A percentile compares a stretch with the other conserved stretches of the same genome.
Conservation (phyloP, 192 early-diverging fungal species). For the Coemansia sp. region DNA sequence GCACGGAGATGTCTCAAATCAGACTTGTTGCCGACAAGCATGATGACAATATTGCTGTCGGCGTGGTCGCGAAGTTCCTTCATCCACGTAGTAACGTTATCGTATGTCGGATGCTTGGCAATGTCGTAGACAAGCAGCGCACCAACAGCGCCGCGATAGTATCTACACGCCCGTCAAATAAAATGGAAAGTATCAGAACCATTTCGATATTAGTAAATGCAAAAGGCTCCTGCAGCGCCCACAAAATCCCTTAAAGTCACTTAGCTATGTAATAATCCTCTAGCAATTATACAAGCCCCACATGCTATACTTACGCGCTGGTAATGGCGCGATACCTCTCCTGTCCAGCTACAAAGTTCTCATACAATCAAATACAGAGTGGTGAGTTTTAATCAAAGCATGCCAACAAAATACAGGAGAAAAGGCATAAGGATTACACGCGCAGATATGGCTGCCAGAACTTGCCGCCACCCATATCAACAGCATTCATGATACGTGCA, state of each 20-base stretch:
- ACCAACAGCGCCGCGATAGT: slow-evolving; percentile 96
- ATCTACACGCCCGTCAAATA: slow-evolving; percentile 56
- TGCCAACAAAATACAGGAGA: too few species aligned
- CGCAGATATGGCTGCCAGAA: too few species aligned
- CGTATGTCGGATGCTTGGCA: slow-evolving; percentile 92
- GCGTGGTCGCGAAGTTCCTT: slow-evolving; percentile 98
- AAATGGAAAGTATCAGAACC: slow-evolving; percentile 62
- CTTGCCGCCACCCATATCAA: neutral
- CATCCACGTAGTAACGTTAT: slow-evolving; percentile 95
- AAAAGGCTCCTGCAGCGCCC: neutral
- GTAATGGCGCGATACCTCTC: slow-evolving; percentile 87
- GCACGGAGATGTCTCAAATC: slow-evolving; percentile 95
- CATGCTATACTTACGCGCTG: slow-evolving; percentile 75
- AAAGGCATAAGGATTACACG: neutral
- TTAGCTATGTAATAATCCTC: too few species aligned
- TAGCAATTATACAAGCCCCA: neutral
- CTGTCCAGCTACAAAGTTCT: slow-evolving; percentile 64
- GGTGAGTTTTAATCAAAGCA: too few species aligned
- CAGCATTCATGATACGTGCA: neutral
- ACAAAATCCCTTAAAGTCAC: too few species aligned
- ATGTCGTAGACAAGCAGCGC: slow-evolving; percentile 98
- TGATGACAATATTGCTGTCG: slow-evolving; percentile 97
- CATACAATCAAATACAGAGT: neutral
- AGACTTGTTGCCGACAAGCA: slow-evolving; percentile 99
- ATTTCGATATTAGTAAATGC: slow-evolving; percentile 27